Conservation (phyloP, 331 rosid species). For the Malus hybrid region DNA sequence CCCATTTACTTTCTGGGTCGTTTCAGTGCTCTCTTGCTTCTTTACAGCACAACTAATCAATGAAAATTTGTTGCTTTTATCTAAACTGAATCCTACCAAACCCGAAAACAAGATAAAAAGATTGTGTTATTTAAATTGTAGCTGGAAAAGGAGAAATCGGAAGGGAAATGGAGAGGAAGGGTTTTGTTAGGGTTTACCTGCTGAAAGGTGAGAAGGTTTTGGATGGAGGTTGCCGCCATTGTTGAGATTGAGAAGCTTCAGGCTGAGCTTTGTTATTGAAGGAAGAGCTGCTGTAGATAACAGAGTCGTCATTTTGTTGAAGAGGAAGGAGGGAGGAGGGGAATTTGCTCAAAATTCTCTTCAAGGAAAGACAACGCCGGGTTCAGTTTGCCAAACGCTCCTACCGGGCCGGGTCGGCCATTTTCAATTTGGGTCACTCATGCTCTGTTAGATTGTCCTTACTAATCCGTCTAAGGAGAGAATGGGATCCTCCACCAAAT, state of each 20-base stretch:
- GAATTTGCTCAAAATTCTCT: not conserved
- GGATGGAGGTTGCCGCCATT: conserved; percentile 17
- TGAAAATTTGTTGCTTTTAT: conserved; percentile 18
- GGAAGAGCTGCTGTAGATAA: conserved; percentile 26
- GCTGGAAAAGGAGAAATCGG: conserved; percentile 3
- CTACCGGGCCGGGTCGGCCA: not conserved
- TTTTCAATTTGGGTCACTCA: not conserved
- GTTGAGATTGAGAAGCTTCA: conserved; percentile 26
- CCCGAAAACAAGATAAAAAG: not conserved
- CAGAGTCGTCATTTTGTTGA: conserved; percentile 35
- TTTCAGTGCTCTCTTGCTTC: conserved; percentile 16
- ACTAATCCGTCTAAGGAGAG: too few species aligned
- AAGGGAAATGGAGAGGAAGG: not conserved
- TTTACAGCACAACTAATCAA: conserved; percentile 32
- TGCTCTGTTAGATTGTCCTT: too few species aligned
- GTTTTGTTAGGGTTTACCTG: conserved; percentile 29
- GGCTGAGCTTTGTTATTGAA: conserved; percentile 18
- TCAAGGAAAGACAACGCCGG: too few species aligned
- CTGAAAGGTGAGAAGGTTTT: conserved; percentile 4
- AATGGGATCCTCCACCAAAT: rapidly evolving
- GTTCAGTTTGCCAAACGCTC: too few species aligned
- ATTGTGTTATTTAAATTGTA: not conserved
- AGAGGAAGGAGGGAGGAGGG: not conserved
- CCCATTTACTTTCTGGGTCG: conserved; percentile 21
- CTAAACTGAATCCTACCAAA: conserved; percentile 20